Conservation (phyloP, 129 eudicot species). For the Flaveria sonorensis region DNA sequence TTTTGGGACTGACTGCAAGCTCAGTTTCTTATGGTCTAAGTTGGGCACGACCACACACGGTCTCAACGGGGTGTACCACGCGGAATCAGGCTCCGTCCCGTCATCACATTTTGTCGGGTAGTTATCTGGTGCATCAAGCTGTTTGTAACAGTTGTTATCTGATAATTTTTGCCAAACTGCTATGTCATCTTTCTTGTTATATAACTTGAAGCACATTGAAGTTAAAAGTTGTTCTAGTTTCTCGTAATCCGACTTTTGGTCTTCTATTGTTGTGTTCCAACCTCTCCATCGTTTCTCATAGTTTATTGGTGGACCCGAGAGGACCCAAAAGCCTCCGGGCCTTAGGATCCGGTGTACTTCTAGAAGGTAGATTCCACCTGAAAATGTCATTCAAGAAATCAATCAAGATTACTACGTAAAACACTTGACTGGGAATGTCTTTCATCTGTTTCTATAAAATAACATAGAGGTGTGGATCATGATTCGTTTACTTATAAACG, state of each 20-base stretch:
- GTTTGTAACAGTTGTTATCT: slow-evolving; percentile 72
- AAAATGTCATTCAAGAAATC: slow-evolving; percentile 20
- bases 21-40: slow-evolving; percentile 49
- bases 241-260: slow-evolving; percentile 72
- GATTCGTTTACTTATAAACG: not conserved
- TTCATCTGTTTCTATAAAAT: not conserved
- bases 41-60: slow-evolving; percentile 84
- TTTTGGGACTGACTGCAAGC: slow-evolving; percentile 54
- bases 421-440: not conserved
- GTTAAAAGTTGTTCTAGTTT: slow-evolving; percentile 72
- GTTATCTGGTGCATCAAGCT: slow-evolving; percentile 68
- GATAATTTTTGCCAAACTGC: slow-evolving; percentile 97
- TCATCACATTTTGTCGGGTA: slow-evolving; percentile 96
- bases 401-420: slow-evolving; percentile 6
- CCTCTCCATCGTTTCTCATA: slow-evolving; percentile 81
- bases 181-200: slow-evolving; percentile 77
- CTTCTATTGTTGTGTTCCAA: slow-evolving; percentile 91
- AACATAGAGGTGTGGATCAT: not conserved
- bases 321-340: slow-evolving; percentile 98
- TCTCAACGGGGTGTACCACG: slow-evolving; percentile 94
- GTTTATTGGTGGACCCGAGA: slow-evolving; percentile 96
- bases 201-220: slow-evolving; percentile 85
- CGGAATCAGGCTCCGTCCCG: slow-evolving; percentile 94
- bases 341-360: slow-evolving; percentile 91
- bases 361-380: slow-evolving; percentile 94